Evolutionary conservation across 345 rosid genomes (phyloP), one percentile per base, ranked within the genome.

Genomic region (Barbarea vulgaris): DNA sequence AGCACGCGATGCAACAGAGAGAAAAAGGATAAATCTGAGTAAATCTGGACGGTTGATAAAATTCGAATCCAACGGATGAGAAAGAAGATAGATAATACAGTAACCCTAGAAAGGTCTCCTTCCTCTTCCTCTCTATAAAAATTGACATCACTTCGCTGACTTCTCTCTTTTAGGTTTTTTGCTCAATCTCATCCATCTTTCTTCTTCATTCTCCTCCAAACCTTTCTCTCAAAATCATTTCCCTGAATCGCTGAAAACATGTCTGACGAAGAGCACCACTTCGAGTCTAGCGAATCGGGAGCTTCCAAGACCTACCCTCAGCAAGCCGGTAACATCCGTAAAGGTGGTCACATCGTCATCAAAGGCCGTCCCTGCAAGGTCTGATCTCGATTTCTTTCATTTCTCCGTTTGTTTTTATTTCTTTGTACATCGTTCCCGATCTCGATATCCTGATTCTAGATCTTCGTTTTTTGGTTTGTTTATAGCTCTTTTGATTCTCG

Each of bases 191-290:
- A 1, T 75, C 42, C n/a, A n/a, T n/a, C n/a, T n/a, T 24, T 11
- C 33, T 53, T 31, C 64, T 9, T 55, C 7, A n/a, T n/a, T n/a
- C 2, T 47, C 4, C 44, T 7, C 17, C 57, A 56, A 46, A 21
- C 30, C 17, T 19, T 0, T 31, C 31, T 36, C 60, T 15, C 12
- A n/a, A n/a, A n/a, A n/a, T n/a, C n/a, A n/a, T n/a, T n/a, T 37
- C 34, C 17, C 41, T 56, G 17, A 27, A 27, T 7, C 68, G 14
- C 28, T 61, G 64, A 24, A 74, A 74, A 14, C 69, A 79, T 80
- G 83, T 80, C 83, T 6, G 83, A 80, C 83, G 83, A 80, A 6
- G 83, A 80, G 80, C 83, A 80, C 64, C 83, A 80, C 73, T 80
- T 80, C 63, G 83, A 80, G 73, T 75, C 83, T 14, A 70, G 71